Evolutionary conservation across 1,284 basidiomycete species (phyloP), one percentile per base, ranked within the genome.

Genomic region (Meira miltonrushii): DNA sequence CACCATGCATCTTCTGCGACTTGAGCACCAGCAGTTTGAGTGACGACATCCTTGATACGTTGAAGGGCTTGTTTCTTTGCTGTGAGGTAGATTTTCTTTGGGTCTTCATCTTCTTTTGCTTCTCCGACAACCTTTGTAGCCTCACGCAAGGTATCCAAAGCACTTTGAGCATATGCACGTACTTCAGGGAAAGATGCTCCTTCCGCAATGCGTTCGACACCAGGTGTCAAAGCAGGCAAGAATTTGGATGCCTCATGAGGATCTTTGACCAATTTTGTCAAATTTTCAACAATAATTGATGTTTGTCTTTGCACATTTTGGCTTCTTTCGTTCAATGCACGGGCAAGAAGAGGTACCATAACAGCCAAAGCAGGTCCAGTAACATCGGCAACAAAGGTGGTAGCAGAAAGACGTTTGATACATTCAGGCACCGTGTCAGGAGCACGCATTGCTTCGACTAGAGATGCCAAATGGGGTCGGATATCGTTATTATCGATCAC

Each of bases 341-440:
- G 91, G 56, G 86, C 84, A 57, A 98, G 83, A 43, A 98, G 85
- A 5, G 94, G 94, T 1, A 95, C 92, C 68, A 98, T 86, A 69
- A 98, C 92, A 23, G 95, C 94, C 43, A 98, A 85, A 13, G 94
- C 92, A 13, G 94, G 94, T 0, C 91, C 88, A 38, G 89, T 96
- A 69, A 98, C 92, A 81, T 98, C 94, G 57, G 92, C 90, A 61
- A 98, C 95, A 72, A 96, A 98, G 13, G 94, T 97, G 41, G 91
- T 93, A 59, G 86, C 88, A 7, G 92, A 93, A 9, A 97, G 84
- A 51, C 91, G 86, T 82, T 98, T 98, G 85, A 98, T 93, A 73
- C 92, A 95, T 43, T 87, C 87, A 9, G 92, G 86, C 17, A 97
- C 93, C 46, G 82, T 81, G 54, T 82, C 79, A 4, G 94, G 90